phyloP scores from a whole-genome alignment of 1,139 yeast species.

The Pneumocystis oryctolagi region DNA sequence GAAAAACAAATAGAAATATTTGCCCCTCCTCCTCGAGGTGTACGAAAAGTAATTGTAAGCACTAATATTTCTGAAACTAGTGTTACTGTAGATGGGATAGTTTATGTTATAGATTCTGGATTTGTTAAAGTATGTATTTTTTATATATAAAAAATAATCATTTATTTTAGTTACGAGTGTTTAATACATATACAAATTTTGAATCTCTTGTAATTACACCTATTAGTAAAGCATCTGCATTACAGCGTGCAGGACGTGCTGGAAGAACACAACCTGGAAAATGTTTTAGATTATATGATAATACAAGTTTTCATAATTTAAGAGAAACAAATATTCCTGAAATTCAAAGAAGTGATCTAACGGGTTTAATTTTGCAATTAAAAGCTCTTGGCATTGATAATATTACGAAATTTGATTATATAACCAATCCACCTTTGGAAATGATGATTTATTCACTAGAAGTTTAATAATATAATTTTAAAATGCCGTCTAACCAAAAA shows the following conservation, averaged over 20 bases:
- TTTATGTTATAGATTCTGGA: slow-evolving; percentile 80
- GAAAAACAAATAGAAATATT: slow-evolving; percentile 72
- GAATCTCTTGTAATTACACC: slow-evolving; percentile 82
- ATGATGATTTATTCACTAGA: slow-evolving; percentile 81
- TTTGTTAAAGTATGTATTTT: slow-evolving; percentile 46
- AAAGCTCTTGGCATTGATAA: slow-evolving; percentile 76
- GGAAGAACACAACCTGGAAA: slow-evolving; percentile 96
- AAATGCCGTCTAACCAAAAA: not conserved
- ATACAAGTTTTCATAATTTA: slow-evolving; percentile 63
- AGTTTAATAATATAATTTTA: slow-evolving; percentile 22
- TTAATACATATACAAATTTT: slow-evolving; percentile 68
- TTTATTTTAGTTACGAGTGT: slow-evolving; percentile 37
- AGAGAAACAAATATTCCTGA: slow-evolving; percentile 74
- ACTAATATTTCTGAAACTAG: slow-evolving; percentile 96
- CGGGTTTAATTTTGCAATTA: slow-evolving; percentile 64
- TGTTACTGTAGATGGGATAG: slow-evolving; percentile 81
- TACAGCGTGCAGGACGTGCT: slow-evolving; percentile 91
- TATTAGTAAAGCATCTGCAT: slow-evolving; percentile 88
- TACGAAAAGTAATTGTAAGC: slow-evolving; percentile 70
- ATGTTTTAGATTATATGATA: slow-evolving; percentile 76
- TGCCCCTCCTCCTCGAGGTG: slow-evolving; percentile 34
- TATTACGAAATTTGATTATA: slow-evolving; percentile 72
- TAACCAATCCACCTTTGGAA: slow-evolving; percentile 87
- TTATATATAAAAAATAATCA: not conserved
- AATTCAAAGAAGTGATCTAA: slow-evolving; percentile 59